phyloP scores from a whole-genome alignment of 805 yeast species.

The Saccharomycopsis selenospora region DNA sequence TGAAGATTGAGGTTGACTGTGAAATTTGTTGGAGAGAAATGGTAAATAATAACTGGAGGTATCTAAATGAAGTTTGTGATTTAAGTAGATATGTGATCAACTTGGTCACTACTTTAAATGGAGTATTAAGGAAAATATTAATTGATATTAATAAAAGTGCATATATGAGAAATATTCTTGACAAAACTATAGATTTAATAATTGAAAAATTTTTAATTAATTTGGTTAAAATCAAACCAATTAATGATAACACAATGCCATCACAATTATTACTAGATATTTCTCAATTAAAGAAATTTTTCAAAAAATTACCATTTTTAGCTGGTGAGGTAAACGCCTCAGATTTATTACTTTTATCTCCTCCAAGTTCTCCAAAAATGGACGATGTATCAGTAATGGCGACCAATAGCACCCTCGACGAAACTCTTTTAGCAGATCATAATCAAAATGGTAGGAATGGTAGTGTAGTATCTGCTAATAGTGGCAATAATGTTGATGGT shows the following conservation, averaged over 20 bases:
- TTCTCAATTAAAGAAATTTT: conserved; percentile 46
- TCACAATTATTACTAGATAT: conserved; percentile 79
- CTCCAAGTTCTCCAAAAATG: conserved; percentile 22
- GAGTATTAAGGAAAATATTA: conserved; percentile 37
- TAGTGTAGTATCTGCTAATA: neutral
- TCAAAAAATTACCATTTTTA: conserved; percentile 23
- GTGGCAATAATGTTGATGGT: neutral
- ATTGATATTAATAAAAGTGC: conserved; percentile 60
- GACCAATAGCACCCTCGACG: neutral
- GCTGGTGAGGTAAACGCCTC: conserved; percentile 23
- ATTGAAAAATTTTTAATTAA: conserved; percentile 48
- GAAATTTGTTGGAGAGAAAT: conserved; percentile 80
- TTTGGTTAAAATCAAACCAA: conserved; percentile 57
- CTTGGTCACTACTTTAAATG: conserved; percentile 40
- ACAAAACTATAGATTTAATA: conserved; percentile 62
- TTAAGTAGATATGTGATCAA: conserved; percentile 65
- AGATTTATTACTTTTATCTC: conserved; percentile 20
- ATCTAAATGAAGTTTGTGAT: conserved; percentile 55
- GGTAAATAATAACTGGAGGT: conserved; percentile 67
- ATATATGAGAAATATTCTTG: conserved; percentile 67
- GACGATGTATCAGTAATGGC: neutral
- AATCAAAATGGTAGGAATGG: neutral
- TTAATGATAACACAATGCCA: conserved; percentile 40
- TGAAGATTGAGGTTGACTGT: conserved; percentile 52
- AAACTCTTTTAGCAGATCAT: neutral